A percentile compares a stretch with the other conserved stretches of the same genome.
Conservation (phyloP, 2,329 filamentous ascomycete species). For the Dothideomycetes sp. region DNA sequence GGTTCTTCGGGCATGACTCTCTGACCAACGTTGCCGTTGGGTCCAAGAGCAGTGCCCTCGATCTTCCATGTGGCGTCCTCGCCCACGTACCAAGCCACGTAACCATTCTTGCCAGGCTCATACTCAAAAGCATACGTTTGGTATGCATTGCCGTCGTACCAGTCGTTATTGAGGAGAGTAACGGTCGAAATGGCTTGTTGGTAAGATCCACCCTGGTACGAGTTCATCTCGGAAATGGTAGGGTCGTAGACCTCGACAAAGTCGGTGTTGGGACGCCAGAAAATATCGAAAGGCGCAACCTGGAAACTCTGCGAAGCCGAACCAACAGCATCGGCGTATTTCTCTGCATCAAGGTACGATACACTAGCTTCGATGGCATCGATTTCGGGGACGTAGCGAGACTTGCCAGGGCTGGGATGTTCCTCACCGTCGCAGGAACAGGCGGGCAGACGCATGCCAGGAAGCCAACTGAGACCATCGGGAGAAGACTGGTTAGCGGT, state of each 20-base stretch:
- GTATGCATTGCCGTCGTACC: conserved; percentile 57
- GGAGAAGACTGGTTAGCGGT: conserved; percentile 61
- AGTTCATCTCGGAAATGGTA: conserved; percentile 47
- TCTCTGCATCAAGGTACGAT: conserved; percentile 39
- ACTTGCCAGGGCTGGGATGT: conserved; percentile 56
- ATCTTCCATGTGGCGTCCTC: conserved; percentile 56
- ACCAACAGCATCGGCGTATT: conserved; percentile 44
- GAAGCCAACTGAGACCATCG: conserved; percentile 57
- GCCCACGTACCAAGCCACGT: conserved; percentile 62
- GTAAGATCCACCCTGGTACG: conserved; percentile 52
- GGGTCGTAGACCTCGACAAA: conserved; percentile 58
- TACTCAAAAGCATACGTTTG: conserved; percentile 58
- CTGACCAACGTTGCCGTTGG: conserved; percentile 62
- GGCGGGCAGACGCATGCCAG: conserved; percentile 60
- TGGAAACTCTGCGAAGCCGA: conserved; percentile 58
- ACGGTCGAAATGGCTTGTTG: conserved; percentile 56
- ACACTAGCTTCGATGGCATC: conserved; percentile 64
- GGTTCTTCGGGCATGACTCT: conserved; percentile 58
- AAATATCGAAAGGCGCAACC: conserved; percentile 60
- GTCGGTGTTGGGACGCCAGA: conserved; percentile 39
- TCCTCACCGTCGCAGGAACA: conserved; percentile 57
- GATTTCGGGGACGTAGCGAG: conserved; percentile 61
- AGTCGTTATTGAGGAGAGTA: conserved; percentile 54
- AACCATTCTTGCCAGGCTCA: conserved; percentile 48
- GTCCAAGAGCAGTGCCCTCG: conserved; percentile 49